A percentile compares a stretch with the other conserved stretches of the same genome.
phyloP scores from a whole-genome alignment of 2,329 filamentous ascomycete species.

The Lojkania enalia region DNA sequence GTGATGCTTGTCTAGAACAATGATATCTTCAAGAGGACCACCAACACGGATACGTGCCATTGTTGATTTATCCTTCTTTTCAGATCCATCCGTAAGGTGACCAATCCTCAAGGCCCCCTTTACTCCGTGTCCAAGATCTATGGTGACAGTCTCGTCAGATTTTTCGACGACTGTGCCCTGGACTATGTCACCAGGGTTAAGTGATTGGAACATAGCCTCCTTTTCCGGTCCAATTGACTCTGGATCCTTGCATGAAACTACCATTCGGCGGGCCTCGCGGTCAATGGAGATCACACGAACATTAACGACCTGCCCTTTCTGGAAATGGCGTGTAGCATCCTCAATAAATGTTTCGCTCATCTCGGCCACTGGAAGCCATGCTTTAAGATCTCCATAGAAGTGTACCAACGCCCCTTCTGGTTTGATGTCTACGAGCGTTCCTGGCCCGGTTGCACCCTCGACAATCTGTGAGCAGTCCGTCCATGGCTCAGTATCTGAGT shows the following conservation, averaged over 20 bases:
- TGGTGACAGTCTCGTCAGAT: constrained; percentile 51
- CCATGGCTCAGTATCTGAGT: constrained; percentile 81
- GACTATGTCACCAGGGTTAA: constrained; percentile 74
- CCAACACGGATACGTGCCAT: constrained; percentile 83
- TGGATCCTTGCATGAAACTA: constrained; percentile 92
- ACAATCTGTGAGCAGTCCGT: constrained; percentile 74
- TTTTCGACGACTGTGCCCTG: constrained; percentile 66
- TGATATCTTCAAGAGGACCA: constrained; percentile 77
- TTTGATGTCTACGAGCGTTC: constrained; percentile 83
- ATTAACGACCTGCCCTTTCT: constrained; percentile 84
- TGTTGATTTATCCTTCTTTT: constrained; percentile 74
- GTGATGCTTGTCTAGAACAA: constrained; percentile 84
- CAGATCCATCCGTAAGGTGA: constrained; percentile 84
- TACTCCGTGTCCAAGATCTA: constrained; percentile 76
- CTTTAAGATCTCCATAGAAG: constrained; percentile 83
- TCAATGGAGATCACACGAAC: constrained; percentile 86
- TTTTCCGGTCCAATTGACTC: constrained; percentile 78
- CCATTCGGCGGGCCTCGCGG: constrained; percentile 68
- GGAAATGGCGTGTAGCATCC: constrained; percentile 87
- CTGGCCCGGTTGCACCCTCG: constrained; percentile 76
- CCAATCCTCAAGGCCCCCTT: constrained; percentile 76
- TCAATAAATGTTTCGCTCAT: constrained; percentile 98
- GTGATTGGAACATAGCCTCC: constrained; percentile 68
- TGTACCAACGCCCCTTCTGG: constrained; percentile 82
- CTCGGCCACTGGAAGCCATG: constrained; percentile 88